Base-by-base conservation (phyloP, 192 early-diverging fungal species). In the Backusella mclennaniae region DNA sequence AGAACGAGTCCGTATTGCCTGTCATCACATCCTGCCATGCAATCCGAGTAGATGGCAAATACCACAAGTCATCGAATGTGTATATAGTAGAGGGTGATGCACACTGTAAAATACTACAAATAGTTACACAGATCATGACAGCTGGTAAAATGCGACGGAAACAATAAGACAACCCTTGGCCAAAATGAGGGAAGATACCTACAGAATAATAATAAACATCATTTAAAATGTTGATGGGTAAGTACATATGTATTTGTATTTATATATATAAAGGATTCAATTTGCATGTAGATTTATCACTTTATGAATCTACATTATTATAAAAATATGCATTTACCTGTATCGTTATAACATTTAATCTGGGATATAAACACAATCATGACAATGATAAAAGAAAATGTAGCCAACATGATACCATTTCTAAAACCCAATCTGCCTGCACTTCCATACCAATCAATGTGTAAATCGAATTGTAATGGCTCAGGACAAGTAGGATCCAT, bases 371-470 rank as follows among this genome's bases (percentile, higher is more conserved):
- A 38, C 5, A 89, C 79, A 71, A 93, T 66, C 4, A 90, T 77
- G 0, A 90, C 87, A 70, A 90, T 90, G 7, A 92, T 83, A 74
- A 90, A 92, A 19, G 91, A 85, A 74, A 93, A 85, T 3, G 89
- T 89, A n/a, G 90, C 71, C 21, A 92, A 70, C n/a, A 89, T 86
- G 72, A 92, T 92, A 29, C 92, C 89, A 56, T 92, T 90, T 38
- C 94, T 87, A 77, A 92, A 91, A 7, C 92, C 84, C 42, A 91
- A 78, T 26, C 90, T 86, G 33, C 90, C 91, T 35, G 93, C 75
- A 75, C 90, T 91, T 42, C 91, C 91, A 77, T 93, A 93, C 83
- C 84, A 87, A 80, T 93, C 90, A 15, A 93, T 80, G 1, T 66
- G 67, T 53, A 93, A 76, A 11, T 81, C 73, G 0, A 95, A 14